phyloP scores from a whole-genome alignment of 352 stramenopile genomes.

The Phytopythium boreale region DNA sequence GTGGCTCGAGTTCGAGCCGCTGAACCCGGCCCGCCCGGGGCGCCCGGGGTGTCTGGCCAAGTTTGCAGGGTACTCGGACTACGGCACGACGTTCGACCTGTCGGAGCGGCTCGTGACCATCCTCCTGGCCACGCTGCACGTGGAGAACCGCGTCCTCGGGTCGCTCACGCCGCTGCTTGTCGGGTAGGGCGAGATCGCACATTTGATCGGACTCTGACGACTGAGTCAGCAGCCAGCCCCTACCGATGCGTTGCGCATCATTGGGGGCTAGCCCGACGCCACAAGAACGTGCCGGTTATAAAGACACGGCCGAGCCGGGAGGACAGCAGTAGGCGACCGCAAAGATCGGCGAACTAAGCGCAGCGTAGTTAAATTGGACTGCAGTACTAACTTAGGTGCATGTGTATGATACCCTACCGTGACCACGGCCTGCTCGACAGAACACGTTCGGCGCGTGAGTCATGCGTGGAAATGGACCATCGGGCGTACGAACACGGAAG shows the following conservation, averaged over 20 bases:
- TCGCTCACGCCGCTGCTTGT: constrained; percentile 17
- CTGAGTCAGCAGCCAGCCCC: not conserved
- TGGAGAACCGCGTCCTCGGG: constrained; percentile 33
- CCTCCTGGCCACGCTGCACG: constrained; percentile 30
- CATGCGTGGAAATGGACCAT: too few species aligned
- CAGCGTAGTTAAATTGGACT: too few species aligned
- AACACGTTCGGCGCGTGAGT: too few species aligned
- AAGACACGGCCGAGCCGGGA: not conserved
- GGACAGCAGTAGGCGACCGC: too few species aligned
- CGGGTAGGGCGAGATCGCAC: not conserved
- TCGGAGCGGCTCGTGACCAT: constrained; percentile 32
- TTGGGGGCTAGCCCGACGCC: too few species aligned
- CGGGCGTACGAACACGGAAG: too few species aligned
- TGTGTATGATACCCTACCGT: not conserved
- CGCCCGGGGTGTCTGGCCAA: constrained; percentile 24
- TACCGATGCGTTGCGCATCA: not conserved
- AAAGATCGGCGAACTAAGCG: too few species aligned
- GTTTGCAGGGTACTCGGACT: constrained; percentile 36
- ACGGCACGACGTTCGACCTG: constrained; percentile 34
- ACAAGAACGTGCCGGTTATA: not conserved
- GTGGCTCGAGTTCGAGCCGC: constrained; percentile 31
- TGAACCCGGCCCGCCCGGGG: constrained; percentile 24
- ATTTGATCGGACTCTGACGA: not conserved
- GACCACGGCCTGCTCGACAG: too few species aligned
- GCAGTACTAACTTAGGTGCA: too few species aligned